Conservation (phyloP, 2,329 filamentous ascomycete species). For the Beauveria caledonica region DNA sequence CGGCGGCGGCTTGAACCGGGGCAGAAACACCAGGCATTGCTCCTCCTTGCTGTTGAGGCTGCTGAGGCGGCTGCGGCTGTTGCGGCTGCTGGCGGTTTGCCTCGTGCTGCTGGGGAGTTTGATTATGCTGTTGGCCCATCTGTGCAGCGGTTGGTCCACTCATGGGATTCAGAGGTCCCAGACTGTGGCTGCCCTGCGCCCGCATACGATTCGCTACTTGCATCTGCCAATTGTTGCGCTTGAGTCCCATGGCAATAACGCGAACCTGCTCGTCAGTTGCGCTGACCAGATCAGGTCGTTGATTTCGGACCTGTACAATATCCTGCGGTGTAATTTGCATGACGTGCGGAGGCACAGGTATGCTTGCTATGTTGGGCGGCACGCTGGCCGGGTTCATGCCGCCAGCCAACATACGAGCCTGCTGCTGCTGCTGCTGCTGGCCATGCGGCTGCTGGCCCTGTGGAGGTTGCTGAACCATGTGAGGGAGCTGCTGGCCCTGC, state of each 20-base stretch:
- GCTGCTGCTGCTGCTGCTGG: conserved; percentile 16
- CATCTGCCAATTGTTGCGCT: conserved; percentile 23
- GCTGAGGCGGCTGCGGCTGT: conserved; percentile 20
- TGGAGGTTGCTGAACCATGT: conserved; percentile 13
- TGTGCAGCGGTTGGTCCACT: conserved; percentile 12
- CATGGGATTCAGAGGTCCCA: conserved; percentile 14
- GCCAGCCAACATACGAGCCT: conserved; percentile 14
- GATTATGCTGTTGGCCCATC: conserved; percentile 14
- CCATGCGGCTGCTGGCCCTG: conserved; percentile 15
- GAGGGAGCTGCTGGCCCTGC: conserved; percentile 11
- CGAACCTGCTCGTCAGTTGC: conserved; percentile 28
- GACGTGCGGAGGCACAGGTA: conserved; percentile 24
- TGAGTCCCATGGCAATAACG: conserved; percentile 24
- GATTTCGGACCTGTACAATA: conserved; percentile 23
- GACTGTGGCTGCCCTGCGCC: conserved; percentile 15
- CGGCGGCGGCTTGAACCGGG: conserved; percentile 18
- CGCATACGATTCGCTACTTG: conserved; percentile 21
- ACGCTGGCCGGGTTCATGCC: conserved; percentile 13
- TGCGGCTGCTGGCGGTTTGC: conserved; percentile 30
- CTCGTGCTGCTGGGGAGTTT: conserved; percentile 14
- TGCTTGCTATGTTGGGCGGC: conserved; percentile 18
- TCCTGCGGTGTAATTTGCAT: conserved; percentile 28
- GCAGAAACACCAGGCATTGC: conserved; percentile 12
- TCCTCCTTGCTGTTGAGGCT: conserved; percentile 23
- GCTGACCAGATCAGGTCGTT: conserved; percentile 18